Base-by-base conservation (phyloP, 2,329 filamentous ascomycete species). In the Colletotrichum karsti region DNA sequence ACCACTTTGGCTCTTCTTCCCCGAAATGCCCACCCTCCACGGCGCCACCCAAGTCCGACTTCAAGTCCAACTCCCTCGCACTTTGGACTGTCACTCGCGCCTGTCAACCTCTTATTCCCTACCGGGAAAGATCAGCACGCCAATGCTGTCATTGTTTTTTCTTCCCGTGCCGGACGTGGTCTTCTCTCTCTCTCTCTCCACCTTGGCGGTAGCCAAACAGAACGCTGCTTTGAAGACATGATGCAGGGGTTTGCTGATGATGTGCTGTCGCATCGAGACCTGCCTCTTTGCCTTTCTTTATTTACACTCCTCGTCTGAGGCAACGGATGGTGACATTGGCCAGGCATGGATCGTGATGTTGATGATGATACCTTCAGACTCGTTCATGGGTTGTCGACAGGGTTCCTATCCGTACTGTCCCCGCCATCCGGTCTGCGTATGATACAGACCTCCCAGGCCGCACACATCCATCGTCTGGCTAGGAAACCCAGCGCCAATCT, bases 101-200 rank as follows among this genome's bases (percentile, higher is more conserved):
- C 53, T 46, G 51, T 62, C 42, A 39, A 63, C 30, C 56, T 57
- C 46, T 35, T 55, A 24, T 33, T 63, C 42, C 41, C 48, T 54
- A 44, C 15, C 57, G 28, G 33, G 9, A 20, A 39, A 57, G 58
- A 57, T 67, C 58, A 51, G 22, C 58, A 57, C 57, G 63, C 58
- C 58, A 63, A 63, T 50, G 18, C 59, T 63, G 58, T 63, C 59
- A 53, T 51, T 51, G 18, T 56, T 63, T 63, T 50, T 63, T 67
- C 20, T 67, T 48, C 18, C 53, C 26, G 28, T 35, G 22, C 44
- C 35, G 44, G n/a, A 18, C 28, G 12, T 10, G n/a, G 37, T 30
- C 44, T 50, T 51, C 39, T 20, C 50, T 66, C n/a, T 35, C 30
- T 28, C 44, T 54, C 56, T 62, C 63, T 48, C 39, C 56, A 61